These are phyloP conservation scores for Backusella sp. DNA, from an alignment of 192 early-diverging fungal genomes.

Conservation along the genomic window DNA sequence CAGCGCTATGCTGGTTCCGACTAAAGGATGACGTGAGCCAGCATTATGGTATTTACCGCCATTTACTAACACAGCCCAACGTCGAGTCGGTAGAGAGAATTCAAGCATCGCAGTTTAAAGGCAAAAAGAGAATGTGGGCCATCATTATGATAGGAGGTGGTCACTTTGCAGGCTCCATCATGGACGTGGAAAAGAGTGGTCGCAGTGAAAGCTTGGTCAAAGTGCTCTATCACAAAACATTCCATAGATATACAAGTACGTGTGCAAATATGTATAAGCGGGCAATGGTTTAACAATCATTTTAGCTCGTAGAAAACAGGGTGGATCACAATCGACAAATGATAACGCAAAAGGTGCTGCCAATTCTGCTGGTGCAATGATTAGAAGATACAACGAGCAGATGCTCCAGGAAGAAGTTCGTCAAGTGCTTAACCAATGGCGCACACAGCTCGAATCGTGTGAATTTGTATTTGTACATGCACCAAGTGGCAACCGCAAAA, in stretches of 20 bases:
- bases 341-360: conserved; percentile 81
- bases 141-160: conserved; percentile 82
- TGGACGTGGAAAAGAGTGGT: conserved; percentile 63
- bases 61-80: conserved; percentile 22
- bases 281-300: too few relatives aligned
- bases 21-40: conserved; percentile 14
- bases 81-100: background rate
- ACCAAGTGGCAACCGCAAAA: conserved; percentile 53
- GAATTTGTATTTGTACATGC: conserved; percentile 79
- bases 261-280: background rate
- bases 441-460: conserved; percentile 53
- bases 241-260: conserved; percentile 92
- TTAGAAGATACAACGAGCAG: conserved; percentile 90
- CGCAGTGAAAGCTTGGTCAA: conserved; percentile 36
- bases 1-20: conserved; percentile 40
- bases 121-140: conserved; percentile 60
- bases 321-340: conserved; percentile 83
- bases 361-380: conserved; percentile 85
- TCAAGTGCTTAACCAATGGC: conserved; percentile 73
- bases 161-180: conserved; percentile 87
- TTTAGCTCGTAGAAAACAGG: conserved; percentile 86
- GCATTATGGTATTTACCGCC: conserved; percentile 47
- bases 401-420: conserved; percentile 77
- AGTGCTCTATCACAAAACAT: conserved; percentile 83
- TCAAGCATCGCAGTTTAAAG: background rate